A percentile compares a stretch with the other conserved stretches of the same genome.
These are phyloP conservation scores for Paspalum vaginatum DNA, from an alignment of 176 grass and related monocot species.

Conservation along the genomic window DNA sequence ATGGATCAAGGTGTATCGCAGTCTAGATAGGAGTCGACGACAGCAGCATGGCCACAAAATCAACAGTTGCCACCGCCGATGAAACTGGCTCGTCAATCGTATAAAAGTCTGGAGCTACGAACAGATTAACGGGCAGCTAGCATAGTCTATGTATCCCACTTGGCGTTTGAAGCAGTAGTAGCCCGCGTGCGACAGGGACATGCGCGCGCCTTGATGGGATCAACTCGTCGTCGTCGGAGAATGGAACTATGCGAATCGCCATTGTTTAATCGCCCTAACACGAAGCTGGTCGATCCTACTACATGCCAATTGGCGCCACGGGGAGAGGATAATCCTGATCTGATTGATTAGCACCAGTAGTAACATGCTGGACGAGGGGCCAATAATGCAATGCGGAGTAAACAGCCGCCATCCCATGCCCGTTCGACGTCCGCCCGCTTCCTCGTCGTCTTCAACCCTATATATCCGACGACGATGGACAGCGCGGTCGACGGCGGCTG, in stretches of 20 bases:
- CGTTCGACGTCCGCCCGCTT: no score
- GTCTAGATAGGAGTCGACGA: background rate
- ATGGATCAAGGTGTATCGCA: background rate
- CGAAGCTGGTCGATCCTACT: background rate
- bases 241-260: background rate
- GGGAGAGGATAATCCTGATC: background rate
- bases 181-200: background rate
- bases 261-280: background rate
- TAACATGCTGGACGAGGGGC: background rate
- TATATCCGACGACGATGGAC: background rate
- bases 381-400: constrained; percentile 34
- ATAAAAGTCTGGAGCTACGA: background rate
- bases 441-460: background rate
- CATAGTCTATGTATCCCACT: background rate
- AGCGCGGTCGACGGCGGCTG: background rate
- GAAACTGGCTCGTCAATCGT: no score
- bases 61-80: background rate
- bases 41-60: background rate
- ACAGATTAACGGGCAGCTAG: background rate
- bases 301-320: background rate
- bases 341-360: background rate
- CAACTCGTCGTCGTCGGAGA: background rate
- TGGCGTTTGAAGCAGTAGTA: background rate
- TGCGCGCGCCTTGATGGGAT: background rate
- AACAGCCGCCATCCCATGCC: background rate